phyloP scores from a whole-genome alignment of 371 early-diverging fungal species.

The Mucor sp. region DNA sequence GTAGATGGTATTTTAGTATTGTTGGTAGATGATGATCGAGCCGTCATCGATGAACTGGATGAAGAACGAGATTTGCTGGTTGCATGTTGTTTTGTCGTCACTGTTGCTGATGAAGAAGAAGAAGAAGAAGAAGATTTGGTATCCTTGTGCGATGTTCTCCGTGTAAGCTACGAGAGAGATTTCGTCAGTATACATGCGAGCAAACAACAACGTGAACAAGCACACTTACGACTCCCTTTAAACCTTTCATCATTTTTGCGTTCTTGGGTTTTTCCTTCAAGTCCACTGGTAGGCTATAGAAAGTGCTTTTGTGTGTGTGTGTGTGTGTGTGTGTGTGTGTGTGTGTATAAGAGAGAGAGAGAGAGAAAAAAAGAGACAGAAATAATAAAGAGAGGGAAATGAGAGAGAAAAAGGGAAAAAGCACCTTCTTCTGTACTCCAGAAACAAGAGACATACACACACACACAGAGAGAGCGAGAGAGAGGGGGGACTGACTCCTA shows the following conservation, averaged over 20 bases:
- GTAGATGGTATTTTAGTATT: not conserved
- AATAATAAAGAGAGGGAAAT: not conserved
- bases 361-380: not conserved
- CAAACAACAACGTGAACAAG: not conserved
- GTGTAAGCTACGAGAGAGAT: constrained; percentile 29
- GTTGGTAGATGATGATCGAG: not conserved
- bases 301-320: no score
- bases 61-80: constrained; percentile 16
- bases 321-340: no score
- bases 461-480: no score
- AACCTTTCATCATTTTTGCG: constrained; percentile 42
- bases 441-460: not conserved
- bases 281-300: not conserved
- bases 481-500: constrained; percentile 1
- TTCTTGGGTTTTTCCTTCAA: not conserved
- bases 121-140: constrained; percentile 8
- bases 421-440: not conserved
- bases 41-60: not conserved
- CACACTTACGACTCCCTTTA: constrained; percentile 42
- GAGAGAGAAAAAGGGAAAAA: not conserved
- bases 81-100: constrained; percentile 6
- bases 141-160: constrained; percentile 34
- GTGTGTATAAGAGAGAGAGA: no score
- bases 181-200: not conserved
- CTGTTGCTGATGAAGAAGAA: no score